Conservation (phyloP, 306 rosid species). For the Prunus mira region DNA sequence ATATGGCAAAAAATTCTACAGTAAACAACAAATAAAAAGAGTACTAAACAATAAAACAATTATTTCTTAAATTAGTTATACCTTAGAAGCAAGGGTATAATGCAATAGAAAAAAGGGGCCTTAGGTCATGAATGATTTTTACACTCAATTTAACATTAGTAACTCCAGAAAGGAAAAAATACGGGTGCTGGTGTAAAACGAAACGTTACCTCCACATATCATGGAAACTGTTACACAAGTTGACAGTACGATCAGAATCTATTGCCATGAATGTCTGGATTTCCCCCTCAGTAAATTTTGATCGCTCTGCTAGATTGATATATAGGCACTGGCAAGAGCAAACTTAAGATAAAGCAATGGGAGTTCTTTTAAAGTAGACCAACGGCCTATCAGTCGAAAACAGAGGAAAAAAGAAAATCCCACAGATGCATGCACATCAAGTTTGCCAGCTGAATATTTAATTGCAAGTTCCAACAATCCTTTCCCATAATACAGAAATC, state of each 20-base stretch:
- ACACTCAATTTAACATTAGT: too few relatives aligned
- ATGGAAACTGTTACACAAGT: slow-evolving; percentile 83
- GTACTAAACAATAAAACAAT: too few relatives aligned
- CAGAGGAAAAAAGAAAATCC: not conserved
- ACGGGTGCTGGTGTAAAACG: not conserved
- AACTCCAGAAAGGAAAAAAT: not conserved
- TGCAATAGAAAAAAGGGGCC: too few relatives aligned
- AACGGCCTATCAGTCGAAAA: not conserved
- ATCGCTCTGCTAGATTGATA: slow-evolving; percentile 77
- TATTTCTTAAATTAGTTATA: too few relatives aligned
- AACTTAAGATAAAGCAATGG: slow-evolving; percentile 8
- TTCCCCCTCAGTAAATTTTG: slow-evolving; percentile 86
- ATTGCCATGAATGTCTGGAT: slow-evolving; percentile 95
- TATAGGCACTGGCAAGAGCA: slow-evolving; percentile 50
- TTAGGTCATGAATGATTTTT: too few relatives aligned
- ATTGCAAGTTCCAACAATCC: not conserved
- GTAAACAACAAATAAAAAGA: too few relatives aligned
- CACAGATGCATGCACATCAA: not conserved
- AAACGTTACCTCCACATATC: slow-evolving; percentile 81
- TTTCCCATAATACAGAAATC: not conserved
- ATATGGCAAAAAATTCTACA: too few relatives aligned
- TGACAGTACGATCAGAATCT: slow-evolving; percentile 90
- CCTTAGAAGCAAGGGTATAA: too few relatives aligned
- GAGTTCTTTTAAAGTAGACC: not conserved
- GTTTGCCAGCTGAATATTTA: not conserved